These are phyloP conservation scores for Yamadazyma philogaea DNA, from an alignment of 805 yeast species.

Conservation along the genomic window DNA sequence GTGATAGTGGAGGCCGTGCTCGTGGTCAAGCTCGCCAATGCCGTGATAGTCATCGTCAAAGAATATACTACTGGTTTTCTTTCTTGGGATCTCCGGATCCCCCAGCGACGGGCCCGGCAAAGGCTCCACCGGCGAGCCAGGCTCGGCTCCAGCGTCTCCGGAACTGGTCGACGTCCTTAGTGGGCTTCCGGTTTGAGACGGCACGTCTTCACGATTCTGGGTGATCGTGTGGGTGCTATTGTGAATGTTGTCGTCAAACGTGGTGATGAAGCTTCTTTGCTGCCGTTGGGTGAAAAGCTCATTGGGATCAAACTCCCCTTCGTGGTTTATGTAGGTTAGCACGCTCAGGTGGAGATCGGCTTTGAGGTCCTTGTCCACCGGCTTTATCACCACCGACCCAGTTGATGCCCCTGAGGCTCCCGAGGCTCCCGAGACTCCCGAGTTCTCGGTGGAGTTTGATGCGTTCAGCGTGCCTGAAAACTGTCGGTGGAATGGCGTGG, in stretches of 20 bases:
- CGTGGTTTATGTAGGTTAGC: slow-evolving; percentile 29
- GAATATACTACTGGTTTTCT: slow-evolving; percentile 10
- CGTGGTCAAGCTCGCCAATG: slow-evolving; percentile 4
- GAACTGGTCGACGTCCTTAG: no score
- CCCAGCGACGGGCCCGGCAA: not conserved
- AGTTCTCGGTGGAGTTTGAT: slow-evolving; percentile 7
- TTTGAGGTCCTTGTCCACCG: slow-evolving; percentile 10
- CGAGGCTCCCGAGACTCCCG: slow-evolving; percentile 4
- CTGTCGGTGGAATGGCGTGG: not conserved
- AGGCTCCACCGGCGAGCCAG: not conserved
- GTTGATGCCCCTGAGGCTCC: slow-evolving; percentile 13
- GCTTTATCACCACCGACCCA: slow-evolving; percentile 17
- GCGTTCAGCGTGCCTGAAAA: not conserved
- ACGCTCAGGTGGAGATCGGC: slow-evolving; percentile 29
- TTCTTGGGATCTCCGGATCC: slow-evolving; percentile 1
- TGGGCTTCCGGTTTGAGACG: not conserved
- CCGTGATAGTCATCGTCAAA: slow-evolving; percentile 14
- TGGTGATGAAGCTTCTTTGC: slow-evolving; percentile 30
- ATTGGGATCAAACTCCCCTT: slow-evolving; percentile 29
- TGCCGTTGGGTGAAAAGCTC: slow-evolving; percentile 35
- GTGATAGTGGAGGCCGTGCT: no score
- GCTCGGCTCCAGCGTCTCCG: not conserved
- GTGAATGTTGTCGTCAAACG: slow-evolving; percentile 20
- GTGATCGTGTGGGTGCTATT: not conserved
- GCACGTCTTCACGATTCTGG: not conserved